Conservation (phyloP, 805 yeast species). For the Ogataea trehaloabstinens region DNA sequence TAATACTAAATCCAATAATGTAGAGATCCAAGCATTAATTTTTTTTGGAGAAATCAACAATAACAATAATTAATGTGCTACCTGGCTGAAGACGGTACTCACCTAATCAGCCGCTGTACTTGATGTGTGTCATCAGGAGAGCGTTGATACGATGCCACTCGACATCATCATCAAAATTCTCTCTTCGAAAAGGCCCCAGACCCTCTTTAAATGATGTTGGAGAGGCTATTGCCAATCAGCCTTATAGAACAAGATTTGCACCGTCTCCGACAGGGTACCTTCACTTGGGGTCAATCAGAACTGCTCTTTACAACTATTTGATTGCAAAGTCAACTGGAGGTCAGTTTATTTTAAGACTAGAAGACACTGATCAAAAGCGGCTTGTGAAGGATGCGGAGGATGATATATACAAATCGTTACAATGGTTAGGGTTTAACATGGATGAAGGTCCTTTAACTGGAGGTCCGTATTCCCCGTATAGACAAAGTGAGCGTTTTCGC, state of each 20-base stretch:
- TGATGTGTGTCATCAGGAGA: too few relatives aligned
- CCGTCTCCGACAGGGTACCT: conserved; percentile 97
- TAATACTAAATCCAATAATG: too few relatives aligned
- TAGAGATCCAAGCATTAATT: too few relatives aligned
- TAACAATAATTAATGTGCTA: too few relatives aligned
- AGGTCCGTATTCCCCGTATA: conserved; percentile 83
- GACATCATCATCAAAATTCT: conserved; percentile 9
- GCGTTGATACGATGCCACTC: not conserved
- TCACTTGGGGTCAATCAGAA: conserved; percentile 91
- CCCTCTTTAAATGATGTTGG: not conserved
- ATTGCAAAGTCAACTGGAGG: conserved; percentile 81
- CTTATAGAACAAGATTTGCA: conserved; percentile 89
- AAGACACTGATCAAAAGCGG: conserved; percentile 88
- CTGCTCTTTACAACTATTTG: conserved; percentile 87
- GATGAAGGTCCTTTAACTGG: conserved; percentile 82
- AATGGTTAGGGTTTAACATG: conserved; percentile 70
- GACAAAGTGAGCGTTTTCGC: conserved; percentile 75
- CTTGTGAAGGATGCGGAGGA: conserved; percentile 80
- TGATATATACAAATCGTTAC: conserved; percentile 68
- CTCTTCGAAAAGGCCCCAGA: conserved; percentile 9
- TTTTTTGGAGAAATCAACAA: too few relatives aligned
- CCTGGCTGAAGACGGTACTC: too few relatives aligned
- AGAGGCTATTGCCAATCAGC: conserved; percentile 2
- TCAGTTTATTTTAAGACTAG: conserved; percentile 75
- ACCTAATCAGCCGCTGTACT: too few relatives aligned